phyloP scores from a whole-genome alignment of 495 filamentous ascomycete genomes.

The Trichoderma reesei region DNA sequence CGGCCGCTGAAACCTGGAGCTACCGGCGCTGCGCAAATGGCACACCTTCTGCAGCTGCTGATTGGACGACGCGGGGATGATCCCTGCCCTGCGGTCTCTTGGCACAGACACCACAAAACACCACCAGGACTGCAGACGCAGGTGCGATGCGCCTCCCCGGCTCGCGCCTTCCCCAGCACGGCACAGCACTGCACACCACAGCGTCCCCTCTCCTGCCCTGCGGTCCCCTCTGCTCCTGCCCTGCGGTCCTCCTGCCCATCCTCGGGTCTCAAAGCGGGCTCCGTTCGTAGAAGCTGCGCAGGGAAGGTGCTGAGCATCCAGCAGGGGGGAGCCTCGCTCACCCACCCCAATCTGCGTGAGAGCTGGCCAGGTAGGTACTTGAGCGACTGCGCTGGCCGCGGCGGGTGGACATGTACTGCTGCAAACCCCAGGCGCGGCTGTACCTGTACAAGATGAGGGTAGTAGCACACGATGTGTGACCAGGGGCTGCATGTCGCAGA shows the following conservation, averaged over 20 bases:
- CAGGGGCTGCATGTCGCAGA: neutral
- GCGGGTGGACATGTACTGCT: neutral
- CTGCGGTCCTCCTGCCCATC: slow-evolving; percentile 1
- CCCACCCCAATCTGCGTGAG: neutral
- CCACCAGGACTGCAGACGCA: neutral
- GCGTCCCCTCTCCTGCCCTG: no score
- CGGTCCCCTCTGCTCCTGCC: no score
- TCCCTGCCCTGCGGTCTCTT: neutral
- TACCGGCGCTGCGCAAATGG: neutral
- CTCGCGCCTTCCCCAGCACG: neutral
- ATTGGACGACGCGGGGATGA: slow-evolving; percentile 3
- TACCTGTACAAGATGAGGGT: neutral
- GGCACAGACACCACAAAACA: neutral
- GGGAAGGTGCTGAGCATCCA: neutral
- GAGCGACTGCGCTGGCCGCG: neutral
- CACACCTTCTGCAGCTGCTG: neutral
- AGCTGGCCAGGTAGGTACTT: neutral
- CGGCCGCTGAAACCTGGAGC: slow-evolving; percentile 5
- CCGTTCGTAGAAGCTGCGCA: neutral
- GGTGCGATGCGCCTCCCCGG: slow-evolving; percentile 1
- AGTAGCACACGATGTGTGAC: neutral
- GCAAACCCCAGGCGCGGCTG: neutral
- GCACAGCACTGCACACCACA: no score
- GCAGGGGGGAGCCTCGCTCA: slow-evolving; percentile 4
- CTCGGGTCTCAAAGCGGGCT: slow-evolving; percentile 7